Evolutionary conservation across 2,329 filamentous ascomycete species (phyloP), one percentile per base, ranked within the genome.

Genomic region (Triangularia verruculosa): DNA sequence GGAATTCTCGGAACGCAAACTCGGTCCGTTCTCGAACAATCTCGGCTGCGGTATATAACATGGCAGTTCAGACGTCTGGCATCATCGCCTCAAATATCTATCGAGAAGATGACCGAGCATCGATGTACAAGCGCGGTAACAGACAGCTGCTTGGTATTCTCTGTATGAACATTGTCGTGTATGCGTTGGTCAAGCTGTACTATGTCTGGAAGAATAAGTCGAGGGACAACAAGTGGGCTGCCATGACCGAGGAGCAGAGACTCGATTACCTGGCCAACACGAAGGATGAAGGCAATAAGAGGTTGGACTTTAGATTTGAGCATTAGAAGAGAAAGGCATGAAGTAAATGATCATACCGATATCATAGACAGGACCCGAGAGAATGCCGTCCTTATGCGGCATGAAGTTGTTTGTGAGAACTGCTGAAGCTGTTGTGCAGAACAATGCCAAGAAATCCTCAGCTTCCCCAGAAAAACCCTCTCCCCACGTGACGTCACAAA

Each of bases 41-140:
- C 1, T 84, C 85, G 0, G 83, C 85, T 0, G 86, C 85, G 0
- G 75, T 86, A n/a, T 89, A 89, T 73, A 89, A 89, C 70, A 82
- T 83, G 79, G 78, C 74, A 27, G 76, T 79, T 1, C 80, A 82
- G 67, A 74, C 76, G 0, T 74, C 76, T n/a, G 74, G 72, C 0
- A 78, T 82, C 30, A 78, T 79, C 57, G 67, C 72, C 0, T 73
- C 75, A 30, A 80, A 80, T 63, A 76, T 79, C 9, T 79, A 78
- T 63, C 73, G 76, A 1, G 30, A 61, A 1, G 75, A 77, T 13
- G 75, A 77, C 27, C 20, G 25, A 54, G 68, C 68, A 12, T 84
- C 84, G 0, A 73, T 78, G 3, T 88, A 88, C 67, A 73, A 77
- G 5, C 77, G 79, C 0, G 86, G 85, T 1, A 88, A 89, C 68